phyloP scores from a whole-genome alignment of 2,329 filamentous ascomycete genomes.

The Pezicula neosporulosa region DNA sequence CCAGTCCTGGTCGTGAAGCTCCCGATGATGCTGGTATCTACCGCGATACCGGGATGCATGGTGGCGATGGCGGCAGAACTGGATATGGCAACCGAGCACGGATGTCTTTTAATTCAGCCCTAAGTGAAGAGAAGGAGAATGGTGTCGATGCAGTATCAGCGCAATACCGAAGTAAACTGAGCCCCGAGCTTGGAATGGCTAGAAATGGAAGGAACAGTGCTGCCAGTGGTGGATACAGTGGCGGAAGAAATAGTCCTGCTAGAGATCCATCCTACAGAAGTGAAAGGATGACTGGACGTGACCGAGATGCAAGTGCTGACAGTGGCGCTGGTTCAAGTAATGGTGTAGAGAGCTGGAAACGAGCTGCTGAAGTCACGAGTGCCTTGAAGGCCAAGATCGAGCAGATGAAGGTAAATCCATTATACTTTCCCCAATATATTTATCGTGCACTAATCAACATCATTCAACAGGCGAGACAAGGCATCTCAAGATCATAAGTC shows the following conservation, averaged over 20 bases:
- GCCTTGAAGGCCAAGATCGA: slow-evolving; percentile 97
- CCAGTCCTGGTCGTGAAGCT: slow-evolving; percentile 39
- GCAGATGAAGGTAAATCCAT: slow-evolving; percentile 77
- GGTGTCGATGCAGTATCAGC: slow-evolving; percentile 37
- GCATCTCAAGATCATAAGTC: slow-evolving; percentile 40
- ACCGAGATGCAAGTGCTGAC: slow-evolving; percentile 25
- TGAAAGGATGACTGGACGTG: slow-evolving; percentile 19
- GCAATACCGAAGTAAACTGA: slow-evolving; percentile 27
- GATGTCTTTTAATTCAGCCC: slow-evolving; percentile 60
- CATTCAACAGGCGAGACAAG: slow-evolving; percentile 43
- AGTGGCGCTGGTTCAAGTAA: slow-evolving; percentile 30
- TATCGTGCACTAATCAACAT: slow-evolving; percentile 3
- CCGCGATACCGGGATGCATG: slow-evolving; percentile 40
- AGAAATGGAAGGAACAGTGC: slow-evolving; percentile 26
- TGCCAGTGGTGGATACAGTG: slow-evolving; percentile 21
- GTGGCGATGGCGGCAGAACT: slow-evolving; percentile 14
- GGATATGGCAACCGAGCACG: slow-evolving; percentile 18
- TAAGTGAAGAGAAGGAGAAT: slow-evolving; percentile 77
- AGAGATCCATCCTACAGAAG: slow-evolving; percentile 16
- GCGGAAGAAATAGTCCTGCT: slow-evolving; percentile 26
- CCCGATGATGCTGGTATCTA: slow-evolving; percentile 60
- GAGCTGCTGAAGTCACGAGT: slow-evolving; percentile 95
- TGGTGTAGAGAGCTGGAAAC: slow-evolving; percentile 87
- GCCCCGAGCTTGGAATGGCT: slow-evolving; percentile 21
- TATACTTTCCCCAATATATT: not conserved